Evolutionary conservation across 73 alveolate species (phyloP).

Genomic region (Symbiodinium natans): DNA sequence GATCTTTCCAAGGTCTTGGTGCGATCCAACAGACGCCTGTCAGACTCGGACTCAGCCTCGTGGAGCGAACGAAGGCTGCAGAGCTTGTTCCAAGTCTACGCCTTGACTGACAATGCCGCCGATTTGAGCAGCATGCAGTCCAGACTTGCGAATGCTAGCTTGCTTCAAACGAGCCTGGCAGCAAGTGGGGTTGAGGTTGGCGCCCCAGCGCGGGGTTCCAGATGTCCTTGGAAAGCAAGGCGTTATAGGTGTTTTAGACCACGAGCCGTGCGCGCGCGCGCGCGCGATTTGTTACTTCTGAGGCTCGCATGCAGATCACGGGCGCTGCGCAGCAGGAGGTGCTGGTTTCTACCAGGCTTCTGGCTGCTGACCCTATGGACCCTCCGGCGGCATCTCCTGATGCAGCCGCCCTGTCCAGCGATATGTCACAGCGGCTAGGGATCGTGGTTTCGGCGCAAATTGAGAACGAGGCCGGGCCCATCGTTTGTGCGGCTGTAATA

Average conservation of each 20-base stretch:
- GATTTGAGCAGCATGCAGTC: conserved; percentile 27
- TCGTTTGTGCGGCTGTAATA: neutral
- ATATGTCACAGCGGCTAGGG: conserved; percentile 32
- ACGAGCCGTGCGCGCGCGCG: too few relatives aligned
- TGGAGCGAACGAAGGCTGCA: conserved; percentile 31
- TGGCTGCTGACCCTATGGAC: conserved; percentile 53
- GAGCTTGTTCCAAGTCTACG: conserved; percentile 14
- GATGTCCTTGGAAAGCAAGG: neutral
- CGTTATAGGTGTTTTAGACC: too few relatives aligned
- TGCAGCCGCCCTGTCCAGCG: conserved; percentile 26
- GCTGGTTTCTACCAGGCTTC: conserved; percentile 20
- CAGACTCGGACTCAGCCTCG: neutral
- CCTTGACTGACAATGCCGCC: conserved; percentile 46
- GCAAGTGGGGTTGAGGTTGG: neutral
- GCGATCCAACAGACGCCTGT: conserved; percentile 13
- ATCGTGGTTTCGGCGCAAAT: conserved; percentile 6
- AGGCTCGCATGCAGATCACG: conserved; percentile 33
- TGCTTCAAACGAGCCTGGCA: neutral
- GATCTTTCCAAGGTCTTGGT: conserved; percentile 8
- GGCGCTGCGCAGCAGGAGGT: conserved; percentile 14
- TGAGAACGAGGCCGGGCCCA: conserved; percentile 42
- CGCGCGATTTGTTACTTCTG: neutral
- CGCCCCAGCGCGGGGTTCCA: neutral
- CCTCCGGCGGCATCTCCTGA: conserved; percentile 31
- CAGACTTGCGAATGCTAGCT: neutral